Percentiles rank a stretch among this genome's conserved stretches.
phyloP scores from a whole-genome alignment of 805 yeast genomes.

The Hanseniaspora valbyensis region DNA sequence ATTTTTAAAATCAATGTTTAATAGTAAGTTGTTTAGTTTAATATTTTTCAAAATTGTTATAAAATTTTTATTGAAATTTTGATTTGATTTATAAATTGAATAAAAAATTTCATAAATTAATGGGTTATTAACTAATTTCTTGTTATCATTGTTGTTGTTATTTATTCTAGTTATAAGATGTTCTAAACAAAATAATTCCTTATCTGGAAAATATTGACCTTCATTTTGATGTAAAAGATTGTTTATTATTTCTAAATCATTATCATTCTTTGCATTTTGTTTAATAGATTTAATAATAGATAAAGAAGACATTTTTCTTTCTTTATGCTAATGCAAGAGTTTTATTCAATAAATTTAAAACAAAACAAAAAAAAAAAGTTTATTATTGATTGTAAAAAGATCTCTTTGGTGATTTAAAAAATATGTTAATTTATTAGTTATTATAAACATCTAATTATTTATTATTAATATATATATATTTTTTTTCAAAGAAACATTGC shows the following conservation, averaged over 20 bases:
- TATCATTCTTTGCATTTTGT: constrained; percentile 6
- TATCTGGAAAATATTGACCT: constrained; percentile 40
- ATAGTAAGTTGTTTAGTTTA: constrained; percentile 1
- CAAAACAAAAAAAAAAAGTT: no score
- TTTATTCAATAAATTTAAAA: constrained; percentile 51
- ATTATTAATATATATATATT: no score
- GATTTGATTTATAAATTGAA: background rate
- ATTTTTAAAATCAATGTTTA: constrained; percentile 2
- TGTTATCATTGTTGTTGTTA: constrained; percentile 26
- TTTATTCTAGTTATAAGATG: constrained; percentile 50
- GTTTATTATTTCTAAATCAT: background rate
- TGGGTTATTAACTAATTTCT: background rate
- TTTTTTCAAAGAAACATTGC: no score
- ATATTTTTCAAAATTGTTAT: constrained; percentile 2
- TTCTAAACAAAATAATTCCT: constrained; percentile 44
- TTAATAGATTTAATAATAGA: constrained; percentile 11
- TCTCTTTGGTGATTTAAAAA: no score
- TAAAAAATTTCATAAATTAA: constrained; percentile 4
- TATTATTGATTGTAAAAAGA: no score
- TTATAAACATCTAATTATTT: no score
- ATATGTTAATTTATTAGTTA: no score
- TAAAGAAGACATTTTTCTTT: constrained; percentile 1
- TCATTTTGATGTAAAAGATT: background rate
- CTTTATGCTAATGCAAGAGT: constrained; percentile 29
- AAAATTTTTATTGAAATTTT: background rate